These are phyloP conservation scores for Kodamaea laetipori DNA, from an alignment of 805 yeast species.

Conservation along the genomic window DNA sequence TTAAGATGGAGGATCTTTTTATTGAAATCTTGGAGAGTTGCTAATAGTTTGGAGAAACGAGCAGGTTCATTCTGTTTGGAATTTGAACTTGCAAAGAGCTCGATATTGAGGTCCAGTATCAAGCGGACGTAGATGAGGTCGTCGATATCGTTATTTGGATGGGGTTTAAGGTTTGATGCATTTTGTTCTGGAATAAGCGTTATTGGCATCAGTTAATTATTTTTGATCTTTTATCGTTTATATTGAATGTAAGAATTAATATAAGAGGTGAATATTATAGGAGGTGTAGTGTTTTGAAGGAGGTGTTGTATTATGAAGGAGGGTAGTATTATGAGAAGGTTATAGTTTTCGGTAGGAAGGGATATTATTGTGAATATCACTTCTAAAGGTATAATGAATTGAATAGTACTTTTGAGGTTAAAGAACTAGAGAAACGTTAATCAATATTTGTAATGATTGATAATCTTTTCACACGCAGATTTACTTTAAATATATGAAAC, in stretches of 20 bases:
- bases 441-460: too few species aligned
- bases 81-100: background rate
- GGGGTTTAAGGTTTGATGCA: background rate
- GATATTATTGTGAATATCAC: too few species aligned
- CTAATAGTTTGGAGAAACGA: slow-evolving; percentile 13
- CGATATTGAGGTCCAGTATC: slow-evolving; percentile 10
- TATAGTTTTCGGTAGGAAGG: too few species aligned
- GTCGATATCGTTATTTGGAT: background rate
- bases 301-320: too few species aligned
- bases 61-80: background rate
- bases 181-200: background rate
- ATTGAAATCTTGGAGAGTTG: slow-evolving; percentile 14
- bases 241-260: background rate
- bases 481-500: too few species aligned
- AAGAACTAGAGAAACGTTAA: too few species aligned
- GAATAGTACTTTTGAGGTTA: too few species aligned
- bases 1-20: slow-evolving; percentile 7
- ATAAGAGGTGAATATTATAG: background rate
- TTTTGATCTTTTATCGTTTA: background rate
- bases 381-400: too few species aligned
- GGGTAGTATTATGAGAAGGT: too few species aligned
- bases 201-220: background rate
- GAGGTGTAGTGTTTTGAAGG: too few species aligned
- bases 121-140: slow-evolving; percentile 7
- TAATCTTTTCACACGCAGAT: too few species aligned